These are phyloP conservation scores for Adansonia rubrostipa DNA, from an alignment of 441 rosid species.

Conservation along the genomic window DNA sequence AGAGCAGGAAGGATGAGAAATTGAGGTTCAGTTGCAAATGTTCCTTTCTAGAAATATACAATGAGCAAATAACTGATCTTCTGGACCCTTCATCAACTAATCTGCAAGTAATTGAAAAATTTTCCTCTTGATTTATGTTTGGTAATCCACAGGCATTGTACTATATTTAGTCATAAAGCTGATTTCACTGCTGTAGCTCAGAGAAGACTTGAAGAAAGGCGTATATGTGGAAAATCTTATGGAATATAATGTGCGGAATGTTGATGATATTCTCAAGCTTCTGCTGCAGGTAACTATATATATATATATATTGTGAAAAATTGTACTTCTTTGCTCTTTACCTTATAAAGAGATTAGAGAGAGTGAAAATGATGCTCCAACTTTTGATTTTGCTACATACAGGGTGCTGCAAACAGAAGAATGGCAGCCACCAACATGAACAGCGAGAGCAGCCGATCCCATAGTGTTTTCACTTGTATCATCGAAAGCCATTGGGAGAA, in stretches of 20 bases:
- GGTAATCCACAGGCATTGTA: constrained; percentile 12
- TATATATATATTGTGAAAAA: constrained; percentile 22
- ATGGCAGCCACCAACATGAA: constrained; percentile 92
- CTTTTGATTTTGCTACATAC: constrained; percentile 29
- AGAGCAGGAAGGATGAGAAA: constrained; percentile 70
- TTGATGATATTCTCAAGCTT: constrained; percentile 74
- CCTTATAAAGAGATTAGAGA: constrained; percentile 18
- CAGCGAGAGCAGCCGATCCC: constrained; percentile 97
- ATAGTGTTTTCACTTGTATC: constrained; percentile 93
- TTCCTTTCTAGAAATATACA: constrained; percentile 92
- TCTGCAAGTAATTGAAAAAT: constrained; percentile 64
- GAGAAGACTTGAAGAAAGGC: constrained; percentile 89
- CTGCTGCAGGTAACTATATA: constrained; percentile 58
- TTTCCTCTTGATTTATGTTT: constrained; percentile 26
- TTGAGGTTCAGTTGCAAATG: constrained; percentile 87
- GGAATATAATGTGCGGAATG: constrained; percentile 68
- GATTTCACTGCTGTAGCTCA: constrained; percentile 63
- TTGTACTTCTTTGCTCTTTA: constrained; percentile 17
- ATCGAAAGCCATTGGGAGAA: constrained; percentile 92
- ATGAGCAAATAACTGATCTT: constrained; percentile 91
- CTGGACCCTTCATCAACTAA: constrained; percentile 90
- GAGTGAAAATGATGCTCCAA: constrained; percentile 22
- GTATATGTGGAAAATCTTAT: constrained; percentile 89
- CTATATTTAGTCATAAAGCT: constrained; percentile 32
- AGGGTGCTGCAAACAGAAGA: constrained; percentile 93